Percentiles rank a stretch among this genome's conserved stretches.
Conservation (phyloP, 805 yeast genomes). For the Lachancea fermentati region DNA sequence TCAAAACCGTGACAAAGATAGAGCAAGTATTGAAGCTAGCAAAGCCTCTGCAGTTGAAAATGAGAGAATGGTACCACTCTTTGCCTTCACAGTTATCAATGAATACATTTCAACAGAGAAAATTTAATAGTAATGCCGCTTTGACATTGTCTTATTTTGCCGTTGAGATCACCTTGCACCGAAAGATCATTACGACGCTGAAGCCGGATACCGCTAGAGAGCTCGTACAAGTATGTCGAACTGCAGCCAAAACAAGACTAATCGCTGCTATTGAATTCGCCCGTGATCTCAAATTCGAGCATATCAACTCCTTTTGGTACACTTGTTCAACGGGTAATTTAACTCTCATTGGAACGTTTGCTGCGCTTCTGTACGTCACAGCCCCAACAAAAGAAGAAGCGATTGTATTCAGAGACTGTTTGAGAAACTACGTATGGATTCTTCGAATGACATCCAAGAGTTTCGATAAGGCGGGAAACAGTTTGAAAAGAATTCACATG, state of each 20-base stretch:
- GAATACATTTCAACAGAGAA: constrained; percentile 53
- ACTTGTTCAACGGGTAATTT: constrained; percentile 73
- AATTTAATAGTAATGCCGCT: constrained; percentile 68
- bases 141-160: constrained; percentile 83
- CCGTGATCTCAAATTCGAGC: constrained; percentile 70
- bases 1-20: constrained; percentile 49
- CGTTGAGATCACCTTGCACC: constrained; percentile 79
- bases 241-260: constrained; percentile 79
- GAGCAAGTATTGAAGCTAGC: constrained; percentile 69
- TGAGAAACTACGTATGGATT: constrained; percentile 72
- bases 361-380: constrained; percentile 71
- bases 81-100: constrained; percentile 60
- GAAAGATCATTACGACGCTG: constrained; percentile 62
- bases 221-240: constrained; percentile 61
- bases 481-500: constrained; percentile 65
- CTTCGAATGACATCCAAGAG: constrained; percentile 69
- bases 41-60: constrained; percentile 68
- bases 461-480: constrained; percentile 72
- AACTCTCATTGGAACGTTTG: constrained; percentile 82
- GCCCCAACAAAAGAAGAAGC: constrained; percentile 59
- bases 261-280: constrained; percentile 79
- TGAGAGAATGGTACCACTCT: constrained; percentile 74
- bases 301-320: constrained; percentile 87
- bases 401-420: constrained; percentile 54
- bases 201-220: constrained; percentile 43